Evolutionary conservation across 108 stramenopile genomes (phyloP), one percentile per base, ranked within the genome.

Genomic region (Discostella stelligeroides): DNA sequence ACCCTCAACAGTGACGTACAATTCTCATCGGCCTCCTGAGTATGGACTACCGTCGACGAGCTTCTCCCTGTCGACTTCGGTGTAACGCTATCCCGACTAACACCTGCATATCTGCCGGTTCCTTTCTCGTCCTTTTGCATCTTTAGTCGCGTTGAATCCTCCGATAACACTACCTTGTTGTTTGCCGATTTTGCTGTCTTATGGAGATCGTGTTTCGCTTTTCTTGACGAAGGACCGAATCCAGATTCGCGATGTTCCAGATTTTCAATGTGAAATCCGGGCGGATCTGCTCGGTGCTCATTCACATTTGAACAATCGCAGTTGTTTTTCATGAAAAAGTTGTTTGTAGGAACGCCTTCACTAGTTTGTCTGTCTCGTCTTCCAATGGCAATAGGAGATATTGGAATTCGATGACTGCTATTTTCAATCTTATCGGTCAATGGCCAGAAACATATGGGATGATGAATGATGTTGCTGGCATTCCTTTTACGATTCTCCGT

Each of bases 21-120:
- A 43, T 73, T 73, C 60, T 80, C 79, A 38, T 80, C 56, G 38
- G 68, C 63, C 6, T 68, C 79, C 79, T 67, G 73, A 23, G 79
- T 68, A 59, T 67, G 79, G 17, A 10, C 14, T 18, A 6, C 42
- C 4, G 24, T n/a, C 17, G 30, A 30, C 9, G 62, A 27, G 20
- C 41, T 42, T 48, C 57, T 34, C 57, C 57, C 38, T 58, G 17
- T 58, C 17, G 55, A 37, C 28, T 56, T 56, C 2, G 55, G 55
- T 17, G 55, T 56, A 38, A 56, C 55, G n/a, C 29, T 56, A 29
- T 37, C 15, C 7, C 30, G 34, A 34, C 29, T 38, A 13, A 30
- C 30, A 56, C 13, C 1, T 0, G 25, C 28, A 15, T 14, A 4
- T 0, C 29, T 41, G 7, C 11, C 57, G n/a, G 20, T 5, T 41